Base-by-base conservation (phyloP, 2,329 filamentous ascomycete genomes). In the Aspergillus tanneri region DNA sequence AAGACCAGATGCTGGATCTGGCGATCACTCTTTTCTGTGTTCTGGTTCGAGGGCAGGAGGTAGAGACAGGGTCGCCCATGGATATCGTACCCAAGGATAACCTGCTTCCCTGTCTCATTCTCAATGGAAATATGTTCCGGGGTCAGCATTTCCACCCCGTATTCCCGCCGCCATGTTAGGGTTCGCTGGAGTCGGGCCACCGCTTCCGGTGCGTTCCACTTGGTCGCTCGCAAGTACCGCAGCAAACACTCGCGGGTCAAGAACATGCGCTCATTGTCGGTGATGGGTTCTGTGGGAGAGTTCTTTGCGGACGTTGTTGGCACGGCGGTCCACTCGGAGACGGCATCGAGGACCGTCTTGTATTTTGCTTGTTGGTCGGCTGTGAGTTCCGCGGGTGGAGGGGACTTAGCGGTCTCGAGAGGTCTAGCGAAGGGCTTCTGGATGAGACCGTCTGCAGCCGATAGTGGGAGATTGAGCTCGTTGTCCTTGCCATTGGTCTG, bases 31-130 rank as follows among this genome's bases (percentile, higher is more conserved):
- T 84, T 80, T 59, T 95, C 86, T 1, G 93, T 97, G 76, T 99
- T 99, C 74, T 99, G 93, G 58, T 86, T 84, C 24, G 86, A 88
- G 1, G 93, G 93, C 66, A 87, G 86, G 50, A 99, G 81, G 72
- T 96, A 96, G 63, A 93, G 83, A 69, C 91, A 96, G 2, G 91
- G 90, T n/a, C 92, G 80, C 41, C 81, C 87, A 52, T 89, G 77
- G 50, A 86, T 88, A 73, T 99, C 93, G 71, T 84, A 99, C 34
- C 93, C 93, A 16, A 93, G 71, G 49, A 95, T 79, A 49, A 96
- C 79, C 70, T 97, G 92, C 77, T 99, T 99, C 58, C 93, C 93
- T 8, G 92, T 97, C 74, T 92, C 90, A 69, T 96, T 95, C 76
- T 99, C 93, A 10, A 88, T 84, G 1, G 87, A 90, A 63, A 97